Conservation (phyloP, 176 grass and related monocot species). For the Juncus effusus region DNA sequence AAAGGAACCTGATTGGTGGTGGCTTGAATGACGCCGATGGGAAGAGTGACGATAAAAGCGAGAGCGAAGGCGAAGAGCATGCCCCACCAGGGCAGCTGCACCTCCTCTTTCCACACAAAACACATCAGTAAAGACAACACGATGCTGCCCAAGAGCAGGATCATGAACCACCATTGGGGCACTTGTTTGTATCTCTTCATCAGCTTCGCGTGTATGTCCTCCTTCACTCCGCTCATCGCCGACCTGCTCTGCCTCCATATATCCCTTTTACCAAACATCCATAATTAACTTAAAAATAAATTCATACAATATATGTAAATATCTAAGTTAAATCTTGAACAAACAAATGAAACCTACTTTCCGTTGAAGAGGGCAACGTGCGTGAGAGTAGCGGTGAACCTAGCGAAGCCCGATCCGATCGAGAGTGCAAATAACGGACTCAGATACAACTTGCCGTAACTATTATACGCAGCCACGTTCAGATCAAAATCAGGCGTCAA, state of each 20-base stretch:
- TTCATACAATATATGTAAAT: not conserved
- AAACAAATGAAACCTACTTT: slow-evolving; percentile 23
- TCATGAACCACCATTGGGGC: slow-evolving; percentile 94
- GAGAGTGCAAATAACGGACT: slow-evolving; percentile 97
- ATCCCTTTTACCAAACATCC: slow-evolving; percentile 21
- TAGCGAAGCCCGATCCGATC: slow-evolving; percentile 85
- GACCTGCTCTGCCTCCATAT: slow-evolving; percentile 95
- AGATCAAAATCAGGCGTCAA: slow-evolving; percentile 77
- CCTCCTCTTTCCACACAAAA: slow-evolving; percentile 72
- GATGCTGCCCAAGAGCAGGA: slow-evolving; percentile 74
- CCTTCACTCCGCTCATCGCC: slow-evolving; percentile 47
- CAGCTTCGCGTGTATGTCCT: slow-evolving; percentile 79
- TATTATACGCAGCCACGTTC: slow-evolving; percentile 74
- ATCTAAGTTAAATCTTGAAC: no score
- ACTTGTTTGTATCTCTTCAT: slow-evolving; percentile 95
- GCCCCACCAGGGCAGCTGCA: slow-evolving; percentile 99
- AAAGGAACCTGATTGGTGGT: slow-evolving; percentile 86
- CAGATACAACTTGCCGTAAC: slow-evolving; percentile 89
- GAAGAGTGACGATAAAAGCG: slow-evolving; percentile 81
- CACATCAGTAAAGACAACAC: slow-evolving; percentile 72
- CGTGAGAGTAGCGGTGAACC: slow-evolving; percentile 83
- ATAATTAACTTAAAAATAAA: slow-evolving; percentile 13
- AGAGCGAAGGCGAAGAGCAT: slow-evolving; percentile 92
- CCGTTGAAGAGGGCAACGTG: slow-evolving; percentile 92
- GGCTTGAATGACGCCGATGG: slow-evolving; percentile 94